Evolutionary conservation across 2,329 filamentous ascomycete genomes (phyloP), one percentile per base, ranked within the genome.

Genomic region (Metarhizium humberi): DNA sequence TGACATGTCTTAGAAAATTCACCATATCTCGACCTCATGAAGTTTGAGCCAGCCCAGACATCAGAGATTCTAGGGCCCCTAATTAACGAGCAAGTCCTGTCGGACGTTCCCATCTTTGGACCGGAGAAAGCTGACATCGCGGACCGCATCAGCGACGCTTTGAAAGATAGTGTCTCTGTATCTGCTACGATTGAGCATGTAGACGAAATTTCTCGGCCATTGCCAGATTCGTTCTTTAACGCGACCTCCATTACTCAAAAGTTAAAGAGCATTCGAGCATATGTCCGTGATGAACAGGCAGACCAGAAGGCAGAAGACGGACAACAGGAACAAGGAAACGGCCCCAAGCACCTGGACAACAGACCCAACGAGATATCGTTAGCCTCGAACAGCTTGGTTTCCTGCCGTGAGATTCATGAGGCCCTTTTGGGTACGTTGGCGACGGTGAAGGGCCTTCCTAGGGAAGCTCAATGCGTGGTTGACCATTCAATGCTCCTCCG

Each of bases 401-500:
- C 81, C 14, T 82, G 80, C 55, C 73, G 77, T 18, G 78, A 85
- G 58, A 72, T 79, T 34, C 82, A 85, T 59, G 82, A 86, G 60
- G 72, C 74, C 48, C 66, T 84, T 20, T 69, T 84, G 1, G 67
- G 67, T 8, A 72, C 73, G 1, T 73, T 77, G 13, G 64, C 73
- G 30, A 71, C 75, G 46, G 73, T 72, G 2, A 71, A 69, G 43
- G 75, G 74, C 1, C 71, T 82, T 5, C 75, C 80, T 0, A 72
- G 71, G 45, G 73, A 78, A 57, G 79, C 78, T 1, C 78, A 81
- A 53, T 71, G 70, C 14, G 66, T 80, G 7, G 64, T 83, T 13
- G 78, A 85, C 57, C 78, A 85, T 58, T 67, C 75, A 4, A 83
- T 84, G 75, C 69, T 86, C 10, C 69, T 81, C 42, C 79, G 84